Evolutionary conservation across 345 rosid species (phyloP).

Genomic region (Linum trigynum): DNA sequence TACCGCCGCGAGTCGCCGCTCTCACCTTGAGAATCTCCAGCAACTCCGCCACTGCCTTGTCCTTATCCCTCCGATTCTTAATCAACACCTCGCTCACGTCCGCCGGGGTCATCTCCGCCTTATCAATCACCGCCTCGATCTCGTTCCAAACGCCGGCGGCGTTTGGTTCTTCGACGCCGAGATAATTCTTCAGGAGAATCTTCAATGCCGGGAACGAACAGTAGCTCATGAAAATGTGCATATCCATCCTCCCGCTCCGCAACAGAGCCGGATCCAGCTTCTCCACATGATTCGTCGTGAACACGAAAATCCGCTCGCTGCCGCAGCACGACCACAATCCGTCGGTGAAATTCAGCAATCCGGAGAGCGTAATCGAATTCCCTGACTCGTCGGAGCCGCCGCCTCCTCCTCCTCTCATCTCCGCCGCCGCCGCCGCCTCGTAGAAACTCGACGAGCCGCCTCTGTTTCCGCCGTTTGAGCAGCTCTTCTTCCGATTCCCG

Average conservation of each 20-base stretch:
- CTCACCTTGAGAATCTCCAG: conserved; percentile 37
- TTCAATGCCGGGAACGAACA: conserved; percentile 62
- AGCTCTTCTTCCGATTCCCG: conserved; percentile 46
- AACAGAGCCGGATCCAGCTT: conserved; percentile 88
- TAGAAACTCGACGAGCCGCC: conserved; percentile 2
- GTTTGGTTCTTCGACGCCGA: conserved; percentile 17
- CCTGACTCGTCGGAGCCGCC: conserved; percentile 30
- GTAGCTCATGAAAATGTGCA: conserved; percentile 81
- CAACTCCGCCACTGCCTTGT: conserved; percentile 50
- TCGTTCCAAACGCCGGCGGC: conserved; percentile 26
- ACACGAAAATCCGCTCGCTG: conserved; percentile 88
- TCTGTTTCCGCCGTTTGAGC: neutral
- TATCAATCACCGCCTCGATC: conserved; percentile 39
- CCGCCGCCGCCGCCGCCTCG: conserved; percentile 38
- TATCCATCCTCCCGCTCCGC: conserved; percentile 92
- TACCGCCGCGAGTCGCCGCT: conserved; percentile 31
- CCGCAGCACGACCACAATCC: conserved; percentile 99
- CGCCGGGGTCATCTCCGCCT: conserved; percentile 88
- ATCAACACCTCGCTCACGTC: conserved; percentile 79
- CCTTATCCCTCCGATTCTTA: conserved; percentile 52
- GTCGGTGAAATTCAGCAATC: conserved; percentile 84
- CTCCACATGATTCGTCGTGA: conserved; percentile 86
- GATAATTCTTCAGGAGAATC: conserved; percentile 61
- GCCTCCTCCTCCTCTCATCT: conserved; percentile 13
- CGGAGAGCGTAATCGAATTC: conserved; percentile 72